Base-by-base conservation (phyloP, 164 flowering plant species). In the Aristolochia fimbriata region DNA sequence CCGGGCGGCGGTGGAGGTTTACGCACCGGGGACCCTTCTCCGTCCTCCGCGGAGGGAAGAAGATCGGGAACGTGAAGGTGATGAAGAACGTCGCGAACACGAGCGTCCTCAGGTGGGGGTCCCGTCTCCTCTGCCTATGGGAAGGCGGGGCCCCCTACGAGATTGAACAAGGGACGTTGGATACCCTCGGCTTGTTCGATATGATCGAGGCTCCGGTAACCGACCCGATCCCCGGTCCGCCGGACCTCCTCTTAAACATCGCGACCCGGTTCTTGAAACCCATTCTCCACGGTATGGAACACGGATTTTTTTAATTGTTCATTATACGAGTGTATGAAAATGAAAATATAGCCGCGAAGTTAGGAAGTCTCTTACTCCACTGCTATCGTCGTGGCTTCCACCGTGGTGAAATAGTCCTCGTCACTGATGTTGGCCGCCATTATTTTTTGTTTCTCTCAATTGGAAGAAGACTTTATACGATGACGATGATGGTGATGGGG, bases 1-100 rank as follows among this genome's bases (percentile, higher is more conserved):
- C n/a, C n/a, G n/a, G n/a, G n/a, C n/a, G 80, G 47, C 61, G 66
- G 73, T 93, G 98, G 98, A 66, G 70, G 78, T 93, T 93, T 61
- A 86, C 85, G 0, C 83, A 90, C 65, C 80, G 97, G 0, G 98
- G 98, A 0, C 97, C 97, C 65, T 93, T 93, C 59, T 93, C 98
- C 45, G 96, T 93, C 30, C 51, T 93, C 61, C 79, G 73, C 55
- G 90, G 85, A 0, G 98, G 95, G 22, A 67, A 73, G 60, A 83
- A 66, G 66, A 30, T 87, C 11, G 94, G 94, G 30, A 92, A 92
- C 24, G 80, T 83, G 0, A 92, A 89, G 77, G 98, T 93, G 59
- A 93, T 93, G 97, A 93, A 93, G 65, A 90, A 93, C 64, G 98
- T 93, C 20, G 96, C 98, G 0, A 93, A 93, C 54, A 93, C 98